Conservation (phyloP, 2,329 filamentous ascomycete species). For the Trichoderma semiorbis region DNA sequence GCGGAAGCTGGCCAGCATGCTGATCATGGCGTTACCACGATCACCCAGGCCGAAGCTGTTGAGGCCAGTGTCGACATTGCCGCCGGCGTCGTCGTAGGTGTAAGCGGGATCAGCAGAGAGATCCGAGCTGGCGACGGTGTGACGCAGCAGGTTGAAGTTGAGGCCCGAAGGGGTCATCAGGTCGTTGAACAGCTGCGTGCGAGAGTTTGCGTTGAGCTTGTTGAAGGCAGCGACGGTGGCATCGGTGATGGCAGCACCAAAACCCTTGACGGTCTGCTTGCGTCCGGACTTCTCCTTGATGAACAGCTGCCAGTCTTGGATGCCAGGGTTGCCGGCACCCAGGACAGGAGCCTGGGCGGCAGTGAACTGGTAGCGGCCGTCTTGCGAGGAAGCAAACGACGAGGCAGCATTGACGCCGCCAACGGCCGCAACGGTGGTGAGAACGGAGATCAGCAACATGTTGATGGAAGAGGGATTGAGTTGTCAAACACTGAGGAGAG, state of each 20-base stretch:
- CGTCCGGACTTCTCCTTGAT: conserved; percentile 36
- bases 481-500: neutral
- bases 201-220: conserved; percentile 29
- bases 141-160: conserved; percentile 39
- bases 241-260: conserved; percentile 43
- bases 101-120: conserved; percentile 39
- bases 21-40: conserved; percentile 38
- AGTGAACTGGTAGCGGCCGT: conserved; percentile 37
- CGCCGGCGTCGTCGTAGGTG: conserved; percentile 35
- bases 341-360: conserved; percentile 32
- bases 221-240: conserved; percentile 39
- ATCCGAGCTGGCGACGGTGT: conserved; percentile 41
- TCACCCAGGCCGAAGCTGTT: conserved; percentile 35
- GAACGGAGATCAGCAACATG: conserved; percentile 15
- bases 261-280: conserved; percentile 40
- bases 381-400: conserved; percentile 32
- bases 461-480: neutral
- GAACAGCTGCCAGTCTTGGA: conserved; percentile 37
- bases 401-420: conserved; percentile 15
- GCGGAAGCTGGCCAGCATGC: conserved; percentile 36
- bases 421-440: conserved; percentile 15
- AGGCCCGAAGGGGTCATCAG: conserved; percentile 37
- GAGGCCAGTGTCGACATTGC: conserved; percentile 19
- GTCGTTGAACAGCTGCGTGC: conserved; percentile 33
- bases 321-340: conserved; percentile 32